Conservation (phyloP, 2,329 filamentous ascomycete species). For the Bertia moriformis region DNA sequence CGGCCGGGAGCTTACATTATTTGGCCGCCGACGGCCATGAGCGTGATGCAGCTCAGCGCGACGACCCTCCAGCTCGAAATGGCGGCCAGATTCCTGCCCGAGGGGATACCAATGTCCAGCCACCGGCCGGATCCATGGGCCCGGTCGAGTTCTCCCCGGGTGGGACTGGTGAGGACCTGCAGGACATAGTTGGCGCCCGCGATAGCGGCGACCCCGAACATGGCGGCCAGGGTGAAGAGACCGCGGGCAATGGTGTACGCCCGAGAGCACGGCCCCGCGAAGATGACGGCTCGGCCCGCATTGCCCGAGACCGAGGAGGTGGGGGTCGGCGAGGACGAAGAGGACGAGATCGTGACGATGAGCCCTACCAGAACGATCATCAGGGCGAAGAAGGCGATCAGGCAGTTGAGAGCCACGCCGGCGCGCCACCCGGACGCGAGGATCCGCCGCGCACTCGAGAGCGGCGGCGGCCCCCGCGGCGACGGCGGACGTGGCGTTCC, state of each 20-base stretch:
- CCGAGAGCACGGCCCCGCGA: conserved; percentile 19
- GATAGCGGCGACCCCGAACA: conserved; percentile 25
- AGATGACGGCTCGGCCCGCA: conserved; percentile 17
- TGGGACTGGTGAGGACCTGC: conserved; percentile 38
- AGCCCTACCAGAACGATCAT: conserved; percentile 22
- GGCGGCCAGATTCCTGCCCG: conserved; percentile 29
- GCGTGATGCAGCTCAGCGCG: conserved; percentile 21
- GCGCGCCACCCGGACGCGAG: conserved; percentile 29
- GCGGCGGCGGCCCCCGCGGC: conserved; percentile 12
- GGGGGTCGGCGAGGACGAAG: conserved; percentile 13
- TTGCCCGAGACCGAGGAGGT: conserved; percentile 13
- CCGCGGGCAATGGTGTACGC: conserved; percentile 22
- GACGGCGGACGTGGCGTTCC: conserved; percentile 8
- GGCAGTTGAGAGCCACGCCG: conserved; percentile 26
- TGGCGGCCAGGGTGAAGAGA: conserved; percentile 27
- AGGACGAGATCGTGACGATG: conserved; percentile 12
- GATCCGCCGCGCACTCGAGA: conserved; percentile 12
- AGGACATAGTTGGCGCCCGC: conserved; percentile 35
- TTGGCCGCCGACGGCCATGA: conserved; percentile 27
- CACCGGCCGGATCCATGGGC: conserved; percentile 29
- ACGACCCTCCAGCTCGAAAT: conserved; percentile 24
- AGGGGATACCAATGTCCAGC: conserved; percentile 39
- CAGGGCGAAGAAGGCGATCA: conserved; percentile 22
- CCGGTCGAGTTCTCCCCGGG: conserved; percentile 27
- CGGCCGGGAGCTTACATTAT: conserved; percentile 30